Conservation (phyloP, 202 grass and related monocot genomes). For the Carex arenaria region DNA sequence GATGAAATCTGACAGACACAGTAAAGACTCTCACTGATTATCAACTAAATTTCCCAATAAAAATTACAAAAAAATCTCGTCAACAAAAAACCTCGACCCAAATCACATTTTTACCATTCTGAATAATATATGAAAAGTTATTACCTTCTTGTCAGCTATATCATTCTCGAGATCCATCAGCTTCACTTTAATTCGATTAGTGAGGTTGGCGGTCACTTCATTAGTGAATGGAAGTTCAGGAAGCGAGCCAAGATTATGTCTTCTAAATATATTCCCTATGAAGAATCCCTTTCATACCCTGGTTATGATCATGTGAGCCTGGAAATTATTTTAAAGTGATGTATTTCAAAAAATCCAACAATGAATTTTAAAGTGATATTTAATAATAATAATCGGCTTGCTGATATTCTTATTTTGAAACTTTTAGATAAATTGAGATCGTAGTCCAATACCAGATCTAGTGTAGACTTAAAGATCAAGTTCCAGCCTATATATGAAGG, state of each 20-base stretch:
- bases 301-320: conserved; percentile 56
- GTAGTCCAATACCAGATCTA: not conserved
- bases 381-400: not conserved
- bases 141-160: conserved; percentile 87
- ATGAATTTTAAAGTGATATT: conserved; percentile 47
- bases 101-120: not conserved
- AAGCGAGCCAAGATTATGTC: conserved; percentile 65
- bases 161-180: conserved; percentile 64
- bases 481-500: too few species aligned
- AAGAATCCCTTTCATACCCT: conserved; percentile 51
- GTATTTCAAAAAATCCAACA: not conserved
- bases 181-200: conserved; percentile 60
- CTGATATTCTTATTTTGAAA: not conserved
- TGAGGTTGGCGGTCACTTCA: conserved; percentile 57
- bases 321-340: conserved; percentile 32
- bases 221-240: conserved; percentile 63
- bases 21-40: not conserved
- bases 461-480: not conserved
- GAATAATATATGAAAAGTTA: not conserved
- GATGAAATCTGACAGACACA: not conserved
- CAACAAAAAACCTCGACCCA: not conserved
- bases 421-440: not conserved
- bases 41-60: not conserved
- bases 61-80: not conserved
- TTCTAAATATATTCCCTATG: conserved; percentile 63